A percentile compares a stretch with the other conserved stretches of the same genome.
Conservation (phyloP, 2,329 filamentous ascomycete genomes). For the Colletotrichum filicis region DNA sequence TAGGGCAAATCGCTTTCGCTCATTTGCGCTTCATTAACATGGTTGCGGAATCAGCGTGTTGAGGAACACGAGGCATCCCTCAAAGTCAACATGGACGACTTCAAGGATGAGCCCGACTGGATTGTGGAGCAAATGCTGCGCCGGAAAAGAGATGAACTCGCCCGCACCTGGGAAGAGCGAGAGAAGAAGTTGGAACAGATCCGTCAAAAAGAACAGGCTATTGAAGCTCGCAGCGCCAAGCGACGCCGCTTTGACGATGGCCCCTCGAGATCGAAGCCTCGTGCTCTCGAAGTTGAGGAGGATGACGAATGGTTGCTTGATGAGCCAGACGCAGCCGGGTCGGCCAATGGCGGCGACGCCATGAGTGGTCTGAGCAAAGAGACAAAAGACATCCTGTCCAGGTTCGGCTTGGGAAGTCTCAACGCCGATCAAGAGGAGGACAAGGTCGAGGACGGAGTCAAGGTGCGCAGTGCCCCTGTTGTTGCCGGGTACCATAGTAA, state of each 20-base stretch:
- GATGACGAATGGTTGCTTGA: constrained; percentile 81
- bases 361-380: constrained; percentile 76
- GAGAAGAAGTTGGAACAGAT: constrained; percentile 77
- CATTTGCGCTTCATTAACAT: constrained; percentile 89
- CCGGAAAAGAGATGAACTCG: constrained; percentile 74
- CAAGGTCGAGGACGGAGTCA: constrained; percentile 72
- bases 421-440: constrained; percentile 52
- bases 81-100: constrained; percentile 53
- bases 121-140: constrained; percentile 81
- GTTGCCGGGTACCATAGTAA: constrained; percentile 42
- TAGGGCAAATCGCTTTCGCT: constrained; percentile 91
- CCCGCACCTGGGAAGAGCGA: constrained; percentile 75
- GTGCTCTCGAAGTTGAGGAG: constrained; percentile 53
- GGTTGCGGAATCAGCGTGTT: constrained; percentile 86
- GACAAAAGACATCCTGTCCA: constrained; percentile 79
- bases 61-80: constrained; percentile 64
- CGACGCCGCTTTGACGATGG: constrained; percentile 56
- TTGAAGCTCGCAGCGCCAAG: constrained; percentile 62
- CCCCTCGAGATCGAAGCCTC: constrained; percentile 32
- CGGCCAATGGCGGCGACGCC: constrained; percentile 47
- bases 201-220: constrained; percentile 70
- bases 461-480: constrained; percentile 55
- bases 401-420: constrained; percentile 61
- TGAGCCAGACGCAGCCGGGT: constrained; percentile 67
- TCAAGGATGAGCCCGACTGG: constrained; percentile 83